phyloP scores from a whole-genome alignment of 1,284 basidiomycete genomes.

The Heterobasidion irregulare region DNA sequence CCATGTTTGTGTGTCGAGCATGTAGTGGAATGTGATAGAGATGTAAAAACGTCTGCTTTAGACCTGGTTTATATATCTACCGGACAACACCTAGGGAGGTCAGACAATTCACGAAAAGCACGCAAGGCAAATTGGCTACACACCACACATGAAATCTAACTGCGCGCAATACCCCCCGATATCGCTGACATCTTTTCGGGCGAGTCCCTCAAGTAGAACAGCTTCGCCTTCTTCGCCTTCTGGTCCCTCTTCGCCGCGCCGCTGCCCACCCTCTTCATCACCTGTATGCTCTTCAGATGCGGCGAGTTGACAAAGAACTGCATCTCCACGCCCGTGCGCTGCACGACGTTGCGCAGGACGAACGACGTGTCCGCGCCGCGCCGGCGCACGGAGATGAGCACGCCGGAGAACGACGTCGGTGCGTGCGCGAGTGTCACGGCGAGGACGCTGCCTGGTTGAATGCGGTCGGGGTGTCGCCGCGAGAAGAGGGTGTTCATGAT shows the following conservation, averaged over 20 bases:
- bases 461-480: conserved; percentile 53
- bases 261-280: conserved; percentile 49
- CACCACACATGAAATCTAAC: background rate
- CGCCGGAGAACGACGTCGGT: conserved; percentile 77
- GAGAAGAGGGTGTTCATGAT: conserved; percentile 67
- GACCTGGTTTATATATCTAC: too few relatives aligned
- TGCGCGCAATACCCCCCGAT: conserved; percentile 41
- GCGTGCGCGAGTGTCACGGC: conserved; percentile 66
- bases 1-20: too few relatives aligned
- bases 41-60: too few relatives aligned
- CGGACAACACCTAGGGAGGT: too few relatives aligned
- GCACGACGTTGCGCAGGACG: conserved; percentile 79
- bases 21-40: too few relatives aligned
- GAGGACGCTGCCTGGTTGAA: conserved; percentile 76
- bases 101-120: background rate
- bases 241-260: conserved; percentile 37
- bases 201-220: conserved; percentile 71
- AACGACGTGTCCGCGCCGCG: conserved; percentile 81
- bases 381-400: conserved; percentile 73
- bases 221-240: conserved; percentile 63
- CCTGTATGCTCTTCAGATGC: conserved; percentile 77
- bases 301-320: conserved; percentile 81
- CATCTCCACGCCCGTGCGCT: conserved; percentile 86
- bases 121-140: background rate
- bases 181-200: conserved; percentile 77